Conservation (phyloP, 495 filamentous ascomycete genomes). For the Penicillium ochrochloron region DNA sequence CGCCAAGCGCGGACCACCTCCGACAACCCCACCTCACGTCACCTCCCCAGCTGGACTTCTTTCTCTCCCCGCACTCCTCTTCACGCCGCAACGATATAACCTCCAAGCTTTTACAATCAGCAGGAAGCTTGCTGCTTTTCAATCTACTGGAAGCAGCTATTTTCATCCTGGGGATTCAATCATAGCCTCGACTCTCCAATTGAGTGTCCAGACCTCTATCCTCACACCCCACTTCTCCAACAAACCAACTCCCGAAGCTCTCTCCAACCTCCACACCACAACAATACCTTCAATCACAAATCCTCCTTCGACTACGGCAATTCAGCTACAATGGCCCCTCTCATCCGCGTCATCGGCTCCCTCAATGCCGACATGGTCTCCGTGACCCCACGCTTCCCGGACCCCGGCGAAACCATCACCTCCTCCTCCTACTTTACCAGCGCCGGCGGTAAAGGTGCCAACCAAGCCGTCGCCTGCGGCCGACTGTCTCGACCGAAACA, state of each 20-base stretch:
- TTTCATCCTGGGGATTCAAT: no score
- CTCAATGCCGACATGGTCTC: conserved; percentile 93
- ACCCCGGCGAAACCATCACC: conserved; percentile 85
- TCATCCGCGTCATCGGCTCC: conserved; percentile 84
- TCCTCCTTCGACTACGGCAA: background rate
- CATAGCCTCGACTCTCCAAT: background rate
- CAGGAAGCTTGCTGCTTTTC: background rate
- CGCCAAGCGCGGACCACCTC: background rate
- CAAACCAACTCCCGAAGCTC: background rate
- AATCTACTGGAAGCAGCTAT: background rate
- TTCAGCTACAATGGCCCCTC: conserved; percentile 44
- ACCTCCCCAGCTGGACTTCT: background rate
- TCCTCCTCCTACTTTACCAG: conserved; percentile 76
- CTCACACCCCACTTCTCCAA: background rate
- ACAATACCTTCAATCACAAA: background rate
- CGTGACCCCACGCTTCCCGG: conserved; percentile 79
- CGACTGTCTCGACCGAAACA: conserved; percentile 60
- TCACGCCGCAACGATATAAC: background rate
- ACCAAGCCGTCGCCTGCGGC: conserved; percentile 85
- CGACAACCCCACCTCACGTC: background rate
- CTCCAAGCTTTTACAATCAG: background rate
- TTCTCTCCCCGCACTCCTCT: background rate
- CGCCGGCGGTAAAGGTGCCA: conserved; percentile 92
- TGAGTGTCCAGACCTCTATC: background rate
- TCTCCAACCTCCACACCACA: background rate